These are phyloP conservation scores for Diaporthe citriasiana DNA, from an alignment of 2,329 filamentous ascomycete species.

Conservation along the genomic window DNA sequence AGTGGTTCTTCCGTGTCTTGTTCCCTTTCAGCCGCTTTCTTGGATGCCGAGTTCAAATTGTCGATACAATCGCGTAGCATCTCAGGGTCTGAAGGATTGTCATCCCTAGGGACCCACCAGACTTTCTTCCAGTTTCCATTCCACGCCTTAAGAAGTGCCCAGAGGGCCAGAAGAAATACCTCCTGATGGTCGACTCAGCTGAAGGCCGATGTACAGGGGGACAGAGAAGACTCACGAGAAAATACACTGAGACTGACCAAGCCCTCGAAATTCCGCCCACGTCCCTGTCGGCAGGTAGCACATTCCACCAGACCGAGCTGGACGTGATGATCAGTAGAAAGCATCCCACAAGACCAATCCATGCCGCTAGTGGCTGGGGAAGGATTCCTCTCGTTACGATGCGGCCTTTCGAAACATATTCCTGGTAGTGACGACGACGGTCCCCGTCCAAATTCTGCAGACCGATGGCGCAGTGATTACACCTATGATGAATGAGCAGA, in stretches of 20 bases:
- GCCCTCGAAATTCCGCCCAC: neutral
- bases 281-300: neutral
- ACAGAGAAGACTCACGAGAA: neutral
- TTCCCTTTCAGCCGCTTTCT: conserved; percentile 12
- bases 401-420: conserved; percentile 1
- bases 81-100: conserved; percentile 12
- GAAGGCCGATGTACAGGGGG: no score
- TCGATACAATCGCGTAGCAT: conserved; percentile 17
- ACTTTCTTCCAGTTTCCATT: conserved; percentile 26
- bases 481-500: conserved; percentile 15
- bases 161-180: neutral
- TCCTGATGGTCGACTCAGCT: neutral
- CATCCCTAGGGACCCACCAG: conserved; percentile 24
- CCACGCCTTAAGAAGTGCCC: conserved; percentile 9
- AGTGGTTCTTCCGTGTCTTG: neutral
- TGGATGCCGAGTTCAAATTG: conserved; percentile 9
- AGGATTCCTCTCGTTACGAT: conserved; percentile 22
- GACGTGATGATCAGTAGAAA: conserved; percentile 32
- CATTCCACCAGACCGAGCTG: conserved; percentile 36
- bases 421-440: neutral
- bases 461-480: conserved; percentile 16
- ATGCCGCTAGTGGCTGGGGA: conserved; percentile 36
- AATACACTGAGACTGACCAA: conserved; percentile 34
- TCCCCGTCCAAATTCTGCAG: conserved; percentile 9
- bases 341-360: conserved; percentile 28